A percentile compares a stretch with the other conserved stretches of the same genome.
Evolutionary conservation across 1,284 basidiomycete genomes (phyloP).

Genomic region (Prillingera fragicola): DNA sequence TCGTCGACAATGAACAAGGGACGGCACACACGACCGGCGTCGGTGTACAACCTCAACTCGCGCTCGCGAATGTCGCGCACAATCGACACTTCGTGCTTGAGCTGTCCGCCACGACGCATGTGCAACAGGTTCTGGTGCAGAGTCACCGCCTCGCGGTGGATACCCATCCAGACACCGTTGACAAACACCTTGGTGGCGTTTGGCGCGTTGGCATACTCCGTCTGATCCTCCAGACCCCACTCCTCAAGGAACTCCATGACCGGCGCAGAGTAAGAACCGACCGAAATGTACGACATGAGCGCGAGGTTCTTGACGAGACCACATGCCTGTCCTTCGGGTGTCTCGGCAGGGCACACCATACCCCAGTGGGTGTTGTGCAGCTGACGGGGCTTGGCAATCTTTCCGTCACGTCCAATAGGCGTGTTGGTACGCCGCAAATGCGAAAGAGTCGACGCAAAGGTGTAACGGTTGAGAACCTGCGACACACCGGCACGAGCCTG

Average conservation of each 20-base stretch:
- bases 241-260: constrained; percentile 98
- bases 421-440: constrained; percentile 98
- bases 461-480: constrained; percentile 97
- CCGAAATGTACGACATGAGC: constrained; percentile 96
- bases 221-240: constrained; percentile 89
- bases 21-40: constrained; percentile 92
- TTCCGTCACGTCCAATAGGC: constrained; percentile 94
- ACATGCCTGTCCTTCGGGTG: constrained; percentile 98
- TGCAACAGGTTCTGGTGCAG: constrained; percentile 90
- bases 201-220: constrained; percentile 79
- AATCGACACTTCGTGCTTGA: constrained; percentile 91
- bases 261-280: constrained; percentile 90
- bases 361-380: constrained; percentile 99
- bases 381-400: constrained; percentile 98
- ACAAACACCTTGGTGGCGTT: constrained; percentile 96
- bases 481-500: constrained; percentile 97
- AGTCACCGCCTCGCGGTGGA: constrained; percentile 91
- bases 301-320: constrained; percentile 98
- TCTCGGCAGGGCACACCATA: constrained; percentile 99
- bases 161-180: constrained; percentile 99
- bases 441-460: constrained; percentile 95
- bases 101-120: constrained; percentile 88
- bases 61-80: constrained; percentile 95
- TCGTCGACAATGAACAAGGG: constrained; percentile 96
- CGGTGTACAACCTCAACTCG: constrained; percentile 90